These are phyloP conservation scores for Nakazawaea pomicola DNA, from an alignment of 805 yeast genomes.

Conservation along the genomic window DNA sequence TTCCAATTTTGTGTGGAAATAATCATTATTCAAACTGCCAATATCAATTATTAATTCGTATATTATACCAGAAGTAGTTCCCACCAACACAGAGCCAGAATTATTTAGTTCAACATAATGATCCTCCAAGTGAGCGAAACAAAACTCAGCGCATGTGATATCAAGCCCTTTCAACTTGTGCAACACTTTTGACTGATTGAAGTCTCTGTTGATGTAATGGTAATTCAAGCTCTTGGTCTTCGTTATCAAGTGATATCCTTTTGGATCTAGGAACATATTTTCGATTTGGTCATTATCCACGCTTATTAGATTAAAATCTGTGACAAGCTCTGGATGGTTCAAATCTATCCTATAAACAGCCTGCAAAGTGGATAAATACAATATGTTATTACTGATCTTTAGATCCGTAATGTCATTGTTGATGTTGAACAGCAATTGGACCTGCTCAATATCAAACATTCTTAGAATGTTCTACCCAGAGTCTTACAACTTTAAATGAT, in stretches of 20 bases:
- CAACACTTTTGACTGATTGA: conserved; percentile 36
- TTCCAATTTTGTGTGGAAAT: conserved; percentile 32
- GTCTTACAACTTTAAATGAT: no score
- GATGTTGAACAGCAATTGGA: conserved; percentile 12
- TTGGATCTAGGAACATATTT: conserved; percentile 38
- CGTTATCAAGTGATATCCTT: conserved; percentile 48
- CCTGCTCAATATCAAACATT: conserved; percentile 12
- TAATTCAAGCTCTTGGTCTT: conserved; percentile 42
- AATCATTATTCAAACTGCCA: conserved; percentile 29
- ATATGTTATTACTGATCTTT: conserved; percentile 49
- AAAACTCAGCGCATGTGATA: conserved; percentile 38
- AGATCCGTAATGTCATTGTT: conserved; percentile 37
- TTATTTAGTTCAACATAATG: conserved; percentile 20
- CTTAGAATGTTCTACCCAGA: not conserved
- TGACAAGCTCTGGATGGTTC: conserved; percentile 58
- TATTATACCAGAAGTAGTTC: conserved; percentile 42
- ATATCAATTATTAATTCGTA: conserved; percentile 43
- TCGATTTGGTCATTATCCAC: conserved; percentile 21
- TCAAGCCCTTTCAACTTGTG: conserved; percentile 41
- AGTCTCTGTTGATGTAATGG: conserved; percentile 39
- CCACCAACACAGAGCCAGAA: conserved; percentile 45
- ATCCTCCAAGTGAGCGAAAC: conserved; percentile 11
- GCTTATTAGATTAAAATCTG: conserved; percentile 31
- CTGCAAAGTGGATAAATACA: conserved; percentile 47
- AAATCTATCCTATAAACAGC: conserved; percentile 63